A percentile compares a stretch with the other conserved stretches of the same genome.
Evolutionary conservation across 495 filamentous ascomycete genomes (phyloP).

Genomic region (Talaromyces proteolyticus): DNA sequence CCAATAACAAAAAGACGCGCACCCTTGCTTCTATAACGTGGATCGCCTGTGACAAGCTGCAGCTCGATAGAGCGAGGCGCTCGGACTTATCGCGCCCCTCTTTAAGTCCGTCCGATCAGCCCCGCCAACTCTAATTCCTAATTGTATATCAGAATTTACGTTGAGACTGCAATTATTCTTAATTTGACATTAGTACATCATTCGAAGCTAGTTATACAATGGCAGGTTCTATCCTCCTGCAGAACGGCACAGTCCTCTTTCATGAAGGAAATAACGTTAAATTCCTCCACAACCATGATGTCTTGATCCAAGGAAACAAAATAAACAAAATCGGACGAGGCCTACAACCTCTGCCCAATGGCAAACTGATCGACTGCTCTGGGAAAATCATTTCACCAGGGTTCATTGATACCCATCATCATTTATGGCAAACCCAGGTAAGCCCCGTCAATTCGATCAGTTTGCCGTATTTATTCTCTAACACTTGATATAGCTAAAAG

Average conservation of each 20-base stretch:
- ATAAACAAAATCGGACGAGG: not conserved
- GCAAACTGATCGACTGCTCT: not conserved
- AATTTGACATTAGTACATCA: too few relatives aligned
- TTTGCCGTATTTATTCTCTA: too few relatives aligned
- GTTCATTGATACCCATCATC: conserved; percentile 4
- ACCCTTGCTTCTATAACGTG: too few relatives aligned
- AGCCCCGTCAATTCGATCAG: not conserved
- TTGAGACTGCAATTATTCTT: too few relatives aligned
- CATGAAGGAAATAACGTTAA: conserved; percentile 1
- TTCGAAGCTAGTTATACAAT: too few relatives aligned
- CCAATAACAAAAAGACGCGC: too few relatives aligned
- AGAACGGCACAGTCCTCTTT: conserved; percentile 1
- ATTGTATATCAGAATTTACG: too few relatives aligned
- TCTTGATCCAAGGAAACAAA: not conserved
- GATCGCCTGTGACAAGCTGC: too few relatives aligned
- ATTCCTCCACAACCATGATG: conserved; percentile 1
- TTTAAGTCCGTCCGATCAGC: too few relatives aligned
- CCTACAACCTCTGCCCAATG: not conserved
- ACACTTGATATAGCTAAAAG: not conserved
- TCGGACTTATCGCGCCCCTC: too few relatives aligned
- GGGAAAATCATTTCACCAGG: conserved; percentile 1
- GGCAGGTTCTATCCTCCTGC: not conserved
- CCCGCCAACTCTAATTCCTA: too few relatives aligned
- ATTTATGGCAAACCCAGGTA: conserved; percentile 4
- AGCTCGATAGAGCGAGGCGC: too few relatives aligned